phyloP scores from a whole-genome alignment of 805 yeast species.

The Wickerhamomyces subpelliculosus region DNA sequence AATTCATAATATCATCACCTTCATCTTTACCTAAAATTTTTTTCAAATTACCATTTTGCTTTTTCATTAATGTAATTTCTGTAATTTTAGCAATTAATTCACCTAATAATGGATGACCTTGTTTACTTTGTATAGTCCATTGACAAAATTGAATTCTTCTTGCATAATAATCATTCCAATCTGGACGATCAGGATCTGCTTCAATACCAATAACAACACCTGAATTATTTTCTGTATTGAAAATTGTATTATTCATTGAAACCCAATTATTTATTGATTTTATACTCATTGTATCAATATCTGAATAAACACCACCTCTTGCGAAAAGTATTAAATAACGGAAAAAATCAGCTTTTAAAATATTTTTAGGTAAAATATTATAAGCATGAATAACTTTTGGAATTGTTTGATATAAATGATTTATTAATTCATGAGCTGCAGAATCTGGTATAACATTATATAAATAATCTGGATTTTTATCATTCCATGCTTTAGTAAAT shows the following conservation, averaged over 20 bases:
- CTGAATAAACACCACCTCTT: conserved; percentile 89
- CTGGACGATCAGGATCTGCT: conserved; percentile 94
- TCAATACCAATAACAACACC: conserved; percentile 90
- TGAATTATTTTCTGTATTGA: conserved; percentile 27
- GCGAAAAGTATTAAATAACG: conserved; percentile 82
- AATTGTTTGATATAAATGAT: conserved; percentile 53
- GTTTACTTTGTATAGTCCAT: conserved; percentile 89
- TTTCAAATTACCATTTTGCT: conserved; percentile 37
- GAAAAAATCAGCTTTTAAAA: conserved; percentile 89
- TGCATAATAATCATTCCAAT: conserved; percentile 92
- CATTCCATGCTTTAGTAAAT: conserved; percentile 58
- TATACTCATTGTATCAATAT: conserved; percentile 76
- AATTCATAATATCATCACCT: conserved; percentile 79
- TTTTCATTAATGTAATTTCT: conserved; percentile 57
- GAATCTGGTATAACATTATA: conserved; percentile 73
- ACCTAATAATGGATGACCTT: conserved; percentile 85
- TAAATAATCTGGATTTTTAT: conserved; percentile 51
- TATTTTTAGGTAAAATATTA: conserved; percentile 66
- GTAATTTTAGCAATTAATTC: conserved; percentile 77
- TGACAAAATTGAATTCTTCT: conserved; percentile 92
- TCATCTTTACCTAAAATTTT: conserved; percentile 49
- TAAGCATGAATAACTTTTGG: conserved; percentile 79
- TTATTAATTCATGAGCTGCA: conserved; percentile 48
- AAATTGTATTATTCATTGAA: conserved; percentile 32
- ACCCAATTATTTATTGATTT: conserved; percentile 74